Evolutionary conservation across 192 early-diverging fungal species (phyloP).

Genomic region (Spizellomyces sp.): DNA sequence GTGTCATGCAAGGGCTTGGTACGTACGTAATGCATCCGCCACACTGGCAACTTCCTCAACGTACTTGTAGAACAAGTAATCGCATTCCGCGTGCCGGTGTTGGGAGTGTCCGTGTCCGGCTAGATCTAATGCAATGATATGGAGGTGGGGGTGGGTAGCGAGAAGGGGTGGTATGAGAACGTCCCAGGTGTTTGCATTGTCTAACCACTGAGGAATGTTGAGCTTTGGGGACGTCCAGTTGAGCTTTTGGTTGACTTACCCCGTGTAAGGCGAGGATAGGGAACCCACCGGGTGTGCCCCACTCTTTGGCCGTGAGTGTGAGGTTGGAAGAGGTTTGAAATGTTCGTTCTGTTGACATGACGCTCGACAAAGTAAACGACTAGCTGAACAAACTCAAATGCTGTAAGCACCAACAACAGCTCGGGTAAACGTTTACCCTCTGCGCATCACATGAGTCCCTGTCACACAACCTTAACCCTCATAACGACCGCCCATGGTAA

Average conservation of each 20-base stretch:
- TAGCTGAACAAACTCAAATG: too few species aligned
- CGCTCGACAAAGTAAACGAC: too few species aligned
- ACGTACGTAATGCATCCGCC: not conserved
- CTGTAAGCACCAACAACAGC: too few species aligned
- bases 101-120: slow-evolving; percentile 38
- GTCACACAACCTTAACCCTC: too few species aligned
- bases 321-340: not conserved
- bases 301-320: slow-evolving; percentile 17
- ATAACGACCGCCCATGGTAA: too few species aligned
- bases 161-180: slow-evolving; percentile 7
- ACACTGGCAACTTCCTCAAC: slow-evolving; percentile 29
- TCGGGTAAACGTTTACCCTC: too few species aligned
- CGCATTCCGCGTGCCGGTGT: slow-evolving; percentile 20
- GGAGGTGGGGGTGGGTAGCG: not conserved
- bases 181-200: slow-evolving; percentile 36
- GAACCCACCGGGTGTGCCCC: slow-evolving; percentile 11
- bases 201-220: slow-evolving; percentile 27
- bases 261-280: slow-evolving; percentile 32
- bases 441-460: too few species aligned
- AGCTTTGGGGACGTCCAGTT: not conserved
- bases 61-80: slow-evolving; percentile 26
- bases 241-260: slow-evolving; percentile 11
- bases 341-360: not conserved
- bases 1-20: too few species aligned
- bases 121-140: slow-evolving; percentile 33